phyloP scores from a whole-genome alignment of 345 rosid species.

The Sisymbrium irio region DNA sequence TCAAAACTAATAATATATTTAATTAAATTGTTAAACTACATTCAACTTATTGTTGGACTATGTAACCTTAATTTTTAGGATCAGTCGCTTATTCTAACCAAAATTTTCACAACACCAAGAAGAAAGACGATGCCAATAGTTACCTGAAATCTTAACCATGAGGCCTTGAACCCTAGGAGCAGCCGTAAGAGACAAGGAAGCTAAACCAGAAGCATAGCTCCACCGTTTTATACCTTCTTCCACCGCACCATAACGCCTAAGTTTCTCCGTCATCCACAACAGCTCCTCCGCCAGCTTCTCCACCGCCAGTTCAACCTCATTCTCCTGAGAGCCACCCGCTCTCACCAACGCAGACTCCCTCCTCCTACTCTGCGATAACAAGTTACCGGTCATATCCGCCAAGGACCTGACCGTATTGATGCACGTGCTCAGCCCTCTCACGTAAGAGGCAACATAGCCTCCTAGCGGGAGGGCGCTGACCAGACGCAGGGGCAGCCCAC shows the following conservation, averaged over 20 bases:
- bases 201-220: slow-evolving; percentile 65
- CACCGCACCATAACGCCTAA: slow-evolving; percentile 50
- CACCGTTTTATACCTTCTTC: slow-evolving; percentile 67
- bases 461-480: slow-evolving; percentile 56
- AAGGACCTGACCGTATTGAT: slow-evolving; percentile 38
- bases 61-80: not conserved
- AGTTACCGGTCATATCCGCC: slow-evolving; percentile 33
- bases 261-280: slow-evolving; percentile 58
- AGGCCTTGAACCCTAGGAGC: slow-evolving; percentile 66
- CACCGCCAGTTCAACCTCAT: slow-evolving; percentile 40
- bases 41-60: no score
- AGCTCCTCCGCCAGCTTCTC: slow-evolving; percentile 81
- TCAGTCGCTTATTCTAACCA: not conserved
- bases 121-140: not conserved
- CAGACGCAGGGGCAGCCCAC: slow-evolving; percentile 43
- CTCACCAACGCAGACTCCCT: not conserved
- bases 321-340: slow-evolving; percentile 21
- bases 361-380: slow-evolving; percentile 28
- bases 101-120: not conserved
- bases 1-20: no score
- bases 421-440: slow-evolving; percentile 47
- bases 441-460: slow-evolving; percentile 42
- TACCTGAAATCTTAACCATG: slow-evolving; percentile 64
- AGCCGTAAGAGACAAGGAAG: slow-evolving; percentile 54
- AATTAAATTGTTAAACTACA: no score